Base-by-base conservation (phyloP, 352 stramenopile genomes). In the Phytopythium boreale region DNA sequence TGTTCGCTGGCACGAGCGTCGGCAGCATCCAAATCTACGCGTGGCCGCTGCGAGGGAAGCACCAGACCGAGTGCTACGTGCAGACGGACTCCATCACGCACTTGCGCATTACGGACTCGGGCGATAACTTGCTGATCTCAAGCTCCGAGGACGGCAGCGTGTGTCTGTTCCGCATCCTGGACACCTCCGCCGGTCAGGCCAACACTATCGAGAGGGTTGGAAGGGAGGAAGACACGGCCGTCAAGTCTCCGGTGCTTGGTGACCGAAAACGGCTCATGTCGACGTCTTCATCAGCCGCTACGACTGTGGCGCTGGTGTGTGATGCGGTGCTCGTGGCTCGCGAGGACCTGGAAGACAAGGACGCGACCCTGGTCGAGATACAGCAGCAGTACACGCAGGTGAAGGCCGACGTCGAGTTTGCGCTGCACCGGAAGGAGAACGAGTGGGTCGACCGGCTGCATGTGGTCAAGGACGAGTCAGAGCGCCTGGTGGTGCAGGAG, bases 401-500 rank as follows among this genome's bases (percentile, higher is more conserved):
- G 11, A 88, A 92, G 44, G 81, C 84, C 0, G 86, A 96, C 57
- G 82, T 93, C 17, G 87, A 95, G 55, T 96, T 95, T 60, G 80
- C 81, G 10, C 62, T 95, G 26, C 86, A 95, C 36, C 82, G 84
- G 17, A 92, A 96, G 62, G 87, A 96, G 49, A 93, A 91, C 56
- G 87, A 95, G 46, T 96, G 89, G 87, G 88, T 93, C 22, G 89
- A 95, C 58, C 79, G 84, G 0, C 49, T 97, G 12, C 82, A 87
- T 20, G 63, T 89, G 24, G 61, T 95, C 10, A 95, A 90, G 46
- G 87, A 96, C 37, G 81, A 93, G 50, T 85, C 84, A 5, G 87
- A 96, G 31, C 63, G 72, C 9, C 71, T 92, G n/a, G 82, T 95
- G 34, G 72, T 92, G 1, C 84, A 93, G 66, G 84, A 95, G 58